Evolutionary conservation across 768 basidiomycete species (phyloP), one percentile per base, ranked within the genome.

Genomic region (Obba rivulosa): DNA sequence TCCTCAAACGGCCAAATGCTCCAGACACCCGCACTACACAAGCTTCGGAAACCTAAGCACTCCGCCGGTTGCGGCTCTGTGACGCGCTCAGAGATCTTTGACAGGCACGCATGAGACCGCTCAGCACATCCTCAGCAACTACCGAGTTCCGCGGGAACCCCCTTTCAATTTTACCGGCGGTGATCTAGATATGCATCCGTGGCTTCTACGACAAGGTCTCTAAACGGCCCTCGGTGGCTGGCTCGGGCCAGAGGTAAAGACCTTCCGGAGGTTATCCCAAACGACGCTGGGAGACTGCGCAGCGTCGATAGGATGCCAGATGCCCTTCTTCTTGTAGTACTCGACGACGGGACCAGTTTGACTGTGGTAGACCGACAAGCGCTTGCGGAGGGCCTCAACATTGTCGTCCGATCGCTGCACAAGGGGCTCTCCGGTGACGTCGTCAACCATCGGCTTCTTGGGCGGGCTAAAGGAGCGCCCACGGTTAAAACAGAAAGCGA

Each of bases 341-440:
- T 91, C 92, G 14, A 92, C 86, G 24, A 99, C 96, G 23, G 96
- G 95, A 2, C 87, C 89, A 13, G 96, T 99, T 70, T 96, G 93
- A 28, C 76, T 66, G 74, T 99, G 96, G 76, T 85, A 98, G n/a
- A 89, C 81, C 2, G 67, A 57, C 48, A 99, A 76, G 36, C 96
- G 87, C 70, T 93, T 96, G 57, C 83, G 79, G 45, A 99, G 78
- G 11, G 94, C 91, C 66, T 96, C 92, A 52, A 92, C 90, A 56
- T 97, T 99, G 72, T 99, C 96, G 67, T 99, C 96, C 8, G 93
- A 92, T 54, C 96, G 87, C 67, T 97, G 95, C 61, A 95, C 85
- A 56, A 99, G 81, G 34, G 92, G 90, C 69, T 99, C 95, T 49
- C 96, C 96, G 3, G 93, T 89, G 31, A 88, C 74, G 67, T 99